Base-by-base conservation (phyloP, 2,329 filamentous ascomycete genomes). In the Alternaria arbusti region DNA sequence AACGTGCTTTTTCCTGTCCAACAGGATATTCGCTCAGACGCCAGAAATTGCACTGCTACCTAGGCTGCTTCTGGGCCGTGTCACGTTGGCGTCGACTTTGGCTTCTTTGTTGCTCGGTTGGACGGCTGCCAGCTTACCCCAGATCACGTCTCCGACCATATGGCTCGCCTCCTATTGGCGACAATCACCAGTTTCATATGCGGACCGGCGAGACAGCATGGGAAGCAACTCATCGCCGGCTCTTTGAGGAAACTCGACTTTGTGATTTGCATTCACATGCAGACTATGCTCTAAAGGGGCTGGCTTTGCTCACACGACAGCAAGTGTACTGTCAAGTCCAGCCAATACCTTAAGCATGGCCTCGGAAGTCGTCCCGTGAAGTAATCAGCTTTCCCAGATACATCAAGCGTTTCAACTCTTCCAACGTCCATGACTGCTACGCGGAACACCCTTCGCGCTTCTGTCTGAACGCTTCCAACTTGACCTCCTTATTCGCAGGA, bases 401-500 rank as follows among this genome's bases (percentile, higher is more conserved):
- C 13, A 40, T 40, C 36, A 40, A 9, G 52, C 26, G 52, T 51
- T 46, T 36, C 40, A 47, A 40, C 36, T 11, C 8, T 40, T 10
- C 36, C 36, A 40, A 40, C 32, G 36, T 10, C 36, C 8, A 46
- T 10, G 20, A 25, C 23, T 54, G 32, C 22, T 17, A 56, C 32
- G 46, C 49, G 12, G 32, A 11, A 50, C 54, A 26, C 22, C 30
- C 61, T 43, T 68, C 70, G 26, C 65, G 63, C 57, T 66, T 70
- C 23, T 71, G 61, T 60, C 61, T 71, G 59, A 80, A 80, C 8
- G 77, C 77, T 17, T 76, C 74, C 55, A 80, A 57, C 58, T 79
- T 78, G 46, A 79, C 63, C 13, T 49, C 61, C 63, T 79, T 79
- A 66, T 78, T 80, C 20, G 60, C 55, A 3, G 66, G 61, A 4